Evolutionary conservation across 306 rosid genomes (phyloP).

Genomic region (Hippophae gyantsensis): DNA sequence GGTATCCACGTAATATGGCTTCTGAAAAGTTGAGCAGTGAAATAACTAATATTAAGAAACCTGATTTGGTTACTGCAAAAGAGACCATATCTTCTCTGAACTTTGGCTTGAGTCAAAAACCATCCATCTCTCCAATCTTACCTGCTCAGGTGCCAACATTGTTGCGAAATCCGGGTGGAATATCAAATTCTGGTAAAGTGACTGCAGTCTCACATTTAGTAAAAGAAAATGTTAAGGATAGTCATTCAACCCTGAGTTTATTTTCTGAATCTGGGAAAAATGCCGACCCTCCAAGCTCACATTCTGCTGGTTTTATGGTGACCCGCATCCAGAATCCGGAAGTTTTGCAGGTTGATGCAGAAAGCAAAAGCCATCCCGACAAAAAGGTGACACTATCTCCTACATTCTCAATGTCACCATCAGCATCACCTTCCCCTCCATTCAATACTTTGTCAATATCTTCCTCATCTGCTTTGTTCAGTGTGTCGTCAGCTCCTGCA

Average conservation of each 20-base stretch:
- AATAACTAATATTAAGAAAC: constrained; percentile 11
- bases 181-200: constrained; percentile 29
- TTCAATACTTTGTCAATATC: constrained; percentile 21
- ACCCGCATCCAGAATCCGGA: constrained; percentile 17
- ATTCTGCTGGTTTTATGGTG: constrained; percentile 21
- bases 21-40: constrained; percentile 24
- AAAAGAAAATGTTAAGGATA: constrained; percentile 22
- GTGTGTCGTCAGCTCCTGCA: constrained; percentile 22
- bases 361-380: constrained; percentile 29
- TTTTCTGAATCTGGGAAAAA: constrained; percentile 32
- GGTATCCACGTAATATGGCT: constrained; percentile 22
- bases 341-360: constrained; percentile 12
- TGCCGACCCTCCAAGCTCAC: constrained; percentile 21
- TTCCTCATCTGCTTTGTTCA: constrained; percentile 7
- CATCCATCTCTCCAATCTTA: constrained; percentile 19
- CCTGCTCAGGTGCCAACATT: constrained; percentile 23
- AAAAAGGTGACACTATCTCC: constrained; percentile 24
- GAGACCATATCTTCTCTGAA: constrained; percentile 30
- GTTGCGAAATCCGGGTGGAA: constrained; percentile 29
- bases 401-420: constrained; percentile 26
- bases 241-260: constrained; percentile 25
- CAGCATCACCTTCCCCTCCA: constrained; percentile 20
- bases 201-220: constrained; percentile 21
- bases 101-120: constrained; percentile 25
- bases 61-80: constrained; percentile 24